A percentile compares a stretch with the other conserved stretches of the same genome.
Conservation (phyloP, 176 grass and related monocot species). For the Hordeum vulgare region DNA sequence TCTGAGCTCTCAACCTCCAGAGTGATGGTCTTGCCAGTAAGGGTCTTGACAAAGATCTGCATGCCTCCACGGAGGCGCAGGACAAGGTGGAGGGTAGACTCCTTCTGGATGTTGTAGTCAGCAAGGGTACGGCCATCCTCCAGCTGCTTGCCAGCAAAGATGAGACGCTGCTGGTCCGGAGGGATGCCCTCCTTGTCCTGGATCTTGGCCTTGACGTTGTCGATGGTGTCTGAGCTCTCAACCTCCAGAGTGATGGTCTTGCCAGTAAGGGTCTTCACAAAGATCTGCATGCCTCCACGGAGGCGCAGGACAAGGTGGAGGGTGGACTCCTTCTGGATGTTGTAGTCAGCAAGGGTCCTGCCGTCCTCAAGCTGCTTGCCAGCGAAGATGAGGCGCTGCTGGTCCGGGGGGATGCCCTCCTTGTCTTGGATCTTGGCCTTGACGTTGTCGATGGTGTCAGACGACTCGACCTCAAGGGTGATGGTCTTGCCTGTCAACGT, state of each 20-base stretch:
- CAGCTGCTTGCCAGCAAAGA: constrained; percentile 45
- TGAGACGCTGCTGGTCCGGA: constrained; percentile 49
- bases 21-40: background rate
- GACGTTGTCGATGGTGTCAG: constrained; percentile 51
- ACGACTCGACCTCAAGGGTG: constrained; percentile 49
- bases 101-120: constrained; percentile 7
- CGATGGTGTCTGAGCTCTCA: constrained; percentile 32
- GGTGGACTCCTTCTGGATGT: constrained; percentile 49
- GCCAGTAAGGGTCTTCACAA: constrained; percentile 48
- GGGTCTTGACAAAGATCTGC: constrained; percentile 16
- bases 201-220: constrained; percentile 57
- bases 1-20: constrained; percentile 14
- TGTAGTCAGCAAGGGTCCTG: constrained; percentile 30
- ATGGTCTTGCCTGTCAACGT: constrained; percentile 54
- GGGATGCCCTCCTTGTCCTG: constrained; percentile 63
- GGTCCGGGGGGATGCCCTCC: constrained; percentile 54
- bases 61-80: background rate
- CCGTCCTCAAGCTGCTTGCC: constrained; percentile 53
- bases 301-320: constrained; percentile 12
- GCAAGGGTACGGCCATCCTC: constrained; percentile 45
- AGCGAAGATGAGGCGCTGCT: constrained; percentile 42
- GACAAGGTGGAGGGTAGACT: background rate
- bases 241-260: constrained; percentile 77
- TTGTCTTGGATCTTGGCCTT: constrained; percentile 72
- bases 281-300: constrained; percentile 47